Percentiles rank a stretch among this genome's conserved stretches.
phyloP scores from a whole-genome alignment of 495 filamentous ascomycete genomes.

The Parachaetomium inaequale region DNA sequence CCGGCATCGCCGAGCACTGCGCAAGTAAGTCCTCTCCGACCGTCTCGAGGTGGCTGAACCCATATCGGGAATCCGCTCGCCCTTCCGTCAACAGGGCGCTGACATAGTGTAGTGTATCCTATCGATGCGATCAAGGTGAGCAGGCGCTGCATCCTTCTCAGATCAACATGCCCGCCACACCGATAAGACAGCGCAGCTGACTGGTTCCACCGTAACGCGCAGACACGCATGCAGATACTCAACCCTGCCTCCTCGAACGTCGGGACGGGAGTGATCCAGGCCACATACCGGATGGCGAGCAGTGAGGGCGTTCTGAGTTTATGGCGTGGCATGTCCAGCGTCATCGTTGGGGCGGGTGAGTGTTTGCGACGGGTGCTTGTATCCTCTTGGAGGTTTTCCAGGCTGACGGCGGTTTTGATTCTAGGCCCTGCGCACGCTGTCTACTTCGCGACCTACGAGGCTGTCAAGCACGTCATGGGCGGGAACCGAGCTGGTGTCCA shows the following conservation, averaged over 20 bases:
- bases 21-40: conserved; percentile 52
- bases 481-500: conserved; percentile 85
- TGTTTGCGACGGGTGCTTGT: conserved; percentile 7
- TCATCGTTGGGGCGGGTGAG: conserved; percentile 90
- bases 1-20: conserved; percentile 69
- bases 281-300: conserved; percentile 83
- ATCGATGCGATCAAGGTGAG: conserved; percentile 96
- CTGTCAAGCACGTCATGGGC: conserved; percentile 91
- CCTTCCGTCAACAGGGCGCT: conserved; percentile 15
- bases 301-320: conserved; percentile 85
- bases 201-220: conserved; percentile 27
- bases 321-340: conserved; percentile 96
- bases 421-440: conserved; percentile 93
- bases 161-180: background rate
- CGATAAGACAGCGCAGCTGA: conserved; percentile 16
- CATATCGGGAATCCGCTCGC: background rate
- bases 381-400: background rate
- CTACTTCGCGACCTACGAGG: conserved; percentile 97
- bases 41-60: background rate
- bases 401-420: conserved; percentile 26
- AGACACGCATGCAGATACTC: conserved; percentile 98
- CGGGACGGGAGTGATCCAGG: conserved; percentile 88
- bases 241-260: conserved; percentile 80
- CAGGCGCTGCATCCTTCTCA: conserved; percentile 9
- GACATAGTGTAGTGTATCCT: conserved; percentile 92